phyloP scores from a whole-genome alignment of 352 stramenopile species.

The Phytophthora quininea region DNA sequence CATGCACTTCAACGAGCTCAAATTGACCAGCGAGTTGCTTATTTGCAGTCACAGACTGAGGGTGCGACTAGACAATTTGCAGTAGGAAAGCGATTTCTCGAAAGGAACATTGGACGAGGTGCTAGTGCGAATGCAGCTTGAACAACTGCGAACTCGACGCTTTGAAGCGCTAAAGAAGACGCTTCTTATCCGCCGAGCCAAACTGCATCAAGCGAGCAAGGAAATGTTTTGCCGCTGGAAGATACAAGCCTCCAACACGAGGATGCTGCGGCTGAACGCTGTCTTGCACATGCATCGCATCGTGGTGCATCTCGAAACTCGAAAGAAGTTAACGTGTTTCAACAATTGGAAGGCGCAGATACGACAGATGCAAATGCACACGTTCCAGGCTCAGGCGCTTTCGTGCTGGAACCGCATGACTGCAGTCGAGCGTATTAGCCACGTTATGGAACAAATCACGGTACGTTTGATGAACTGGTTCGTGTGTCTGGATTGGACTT shows the following conservation, averaged over 20 bases:
- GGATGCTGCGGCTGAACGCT: slow-evolving; percentile 35
- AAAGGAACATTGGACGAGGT: slow-evolving; percentile 66
- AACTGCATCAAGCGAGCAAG: slow-evolving; percentile 39
- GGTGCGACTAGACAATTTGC: background rate
- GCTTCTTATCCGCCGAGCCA: slow-evolving; percentile 57
- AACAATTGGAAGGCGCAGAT: slow-evolving; percentile 50
- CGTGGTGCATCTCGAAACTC: slow-evolving; percentile 36
- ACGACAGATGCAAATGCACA: slow-evolving; percentile 40
- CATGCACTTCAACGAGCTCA: slow-evolving; percentile 61
- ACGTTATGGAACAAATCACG: slow-evolving; percentile 45
- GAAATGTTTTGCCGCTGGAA: slow-evolving; percentile 52
- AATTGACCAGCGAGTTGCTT: slow-evolving; percentile 67
- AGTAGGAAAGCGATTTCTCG: slow-evolving; percentile 41
- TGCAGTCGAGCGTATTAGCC: slow-evolving; percentile 58
- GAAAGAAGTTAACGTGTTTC: slow-evolving; percentile 38
- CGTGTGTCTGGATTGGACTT: background rate
- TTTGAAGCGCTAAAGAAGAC: slow-evolving; percentile 71
- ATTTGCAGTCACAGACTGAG: slow-evolving; percentile 46
- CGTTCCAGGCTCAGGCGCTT: slow-evolving; percentile 48
- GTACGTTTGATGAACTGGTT: slow-evolving; percentile 24
- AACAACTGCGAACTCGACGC: slow-evolving; percentile 63
- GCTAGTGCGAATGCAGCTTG: slow-evolving; percentile 66
- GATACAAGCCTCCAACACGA: slow-evolving; percentile 33
- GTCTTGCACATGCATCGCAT: slow-evolving; percentile 55
- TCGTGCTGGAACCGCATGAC: slow-evolving; percentile 75